A percentile compares a stretch with the other conserved stretches of the same genome.
Conservation (phyloP, 2,329 filamentous ascomycete genomes). For the Tolypocladium tundrense region DNA sequence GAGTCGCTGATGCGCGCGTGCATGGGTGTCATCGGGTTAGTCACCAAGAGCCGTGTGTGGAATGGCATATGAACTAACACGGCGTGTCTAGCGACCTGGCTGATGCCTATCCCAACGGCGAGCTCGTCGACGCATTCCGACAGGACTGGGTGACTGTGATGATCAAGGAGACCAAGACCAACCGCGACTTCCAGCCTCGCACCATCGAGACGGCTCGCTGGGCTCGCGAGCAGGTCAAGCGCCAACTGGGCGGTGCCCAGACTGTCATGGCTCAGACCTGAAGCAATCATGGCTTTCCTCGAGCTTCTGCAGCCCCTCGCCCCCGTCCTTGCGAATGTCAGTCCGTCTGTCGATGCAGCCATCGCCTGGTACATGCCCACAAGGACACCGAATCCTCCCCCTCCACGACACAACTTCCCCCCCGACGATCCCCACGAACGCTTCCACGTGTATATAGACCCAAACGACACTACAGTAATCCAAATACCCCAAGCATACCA, state of each 20-base stretch:
- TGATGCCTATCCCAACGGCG: slow-evolving; percentile 84
- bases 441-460: slow-evolving; percentile 28
- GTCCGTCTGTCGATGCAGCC: background rate
- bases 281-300: slow-evolving; percentile 2
- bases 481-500: slow-evolving; percentile 22
- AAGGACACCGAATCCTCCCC: slow-evolving; percentile 4
- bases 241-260: slow-evolving; percentile 55
- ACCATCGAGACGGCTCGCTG: slow-evolving; percentile 93
- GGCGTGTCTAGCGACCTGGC: slow-evolving; percentile 65
- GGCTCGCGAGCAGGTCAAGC: slow-evolving; percentile 96
- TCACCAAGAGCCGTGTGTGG: slow-evolving; percentile 3
- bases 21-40: slow-evolving; percentile 95
- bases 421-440: slow-evolving; percentile 24
- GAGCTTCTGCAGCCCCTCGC: background rate
- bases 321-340: background rate
- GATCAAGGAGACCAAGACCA: slow-evolving; percentile 85
- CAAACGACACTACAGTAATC: slow-evolving; percentile 26
- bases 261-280: slow-evolving; percentile 41
- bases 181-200: slow-evolving; percentile 73
- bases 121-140: slow-evolving; percentile 76
- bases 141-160: slow-evolving; percentile 82
- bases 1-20: slow-evolving; percentile 86
- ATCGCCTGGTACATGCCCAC: background rate
- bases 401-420: slow-evolving; percentile 19
- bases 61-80: background rate